Conservation (phyloP, 805 yeast species). For the Candida sonorensis region DNA sequence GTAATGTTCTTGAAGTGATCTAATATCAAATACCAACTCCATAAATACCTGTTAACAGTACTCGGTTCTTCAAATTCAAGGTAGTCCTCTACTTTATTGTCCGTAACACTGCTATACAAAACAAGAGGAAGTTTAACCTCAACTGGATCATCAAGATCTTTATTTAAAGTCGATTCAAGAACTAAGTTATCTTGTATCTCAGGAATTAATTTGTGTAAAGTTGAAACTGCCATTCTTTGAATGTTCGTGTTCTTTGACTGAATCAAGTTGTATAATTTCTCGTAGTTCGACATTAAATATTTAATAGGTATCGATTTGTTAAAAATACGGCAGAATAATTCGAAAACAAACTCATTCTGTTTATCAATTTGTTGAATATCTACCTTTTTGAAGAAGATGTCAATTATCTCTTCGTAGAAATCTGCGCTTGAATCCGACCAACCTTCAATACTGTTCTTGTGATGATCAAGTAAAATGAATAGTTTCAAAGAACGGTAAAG, state of each 20-base stretch:
- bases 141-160: conserved; percentile 28
- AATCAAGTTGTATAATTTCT: conserved; percentile 30
- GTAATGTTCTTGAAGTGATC: conserved; percentile 59
- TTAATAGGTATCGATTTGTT: conserved; percentile 22
- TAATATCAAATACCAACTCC: conserved; percentile 65
- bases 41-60: conserved; percentile 39
- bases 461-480: conserved; percentile 25
- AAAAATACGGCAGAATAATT: conserved; percentile 20
- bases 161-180: conserved; percentile 52
- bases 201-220: conserved; percentile 36
- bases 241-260: conserved; percentile 24
- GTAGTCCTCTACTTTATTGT: conserved; percentile 28
- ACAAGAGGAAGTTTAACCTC: conserved; percentile 33
- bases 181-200: conserved; percentile 51
- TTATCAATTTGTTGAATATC: conserved; percentile 18
- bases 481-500: conserved; percentile 41
- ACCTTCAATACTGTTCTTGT: conserved; percentile 23
- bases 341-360: conserved; percentile 30
- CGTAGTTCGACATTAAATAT: conserved; percentile 27
- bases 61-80: conserved; percentile 32
- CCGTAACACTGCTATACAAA: conserved; percentile 31
- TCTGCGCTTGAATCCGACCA: conserved; percentile 32
- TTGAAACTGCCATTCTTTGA: conserved; percentile 36
- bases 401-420: conserved; percentile 37
- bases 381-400: conserved; percentile 25